Conservation (phyloP, 208 protist genomes). For the Wallacemonas sp. region DNA sequence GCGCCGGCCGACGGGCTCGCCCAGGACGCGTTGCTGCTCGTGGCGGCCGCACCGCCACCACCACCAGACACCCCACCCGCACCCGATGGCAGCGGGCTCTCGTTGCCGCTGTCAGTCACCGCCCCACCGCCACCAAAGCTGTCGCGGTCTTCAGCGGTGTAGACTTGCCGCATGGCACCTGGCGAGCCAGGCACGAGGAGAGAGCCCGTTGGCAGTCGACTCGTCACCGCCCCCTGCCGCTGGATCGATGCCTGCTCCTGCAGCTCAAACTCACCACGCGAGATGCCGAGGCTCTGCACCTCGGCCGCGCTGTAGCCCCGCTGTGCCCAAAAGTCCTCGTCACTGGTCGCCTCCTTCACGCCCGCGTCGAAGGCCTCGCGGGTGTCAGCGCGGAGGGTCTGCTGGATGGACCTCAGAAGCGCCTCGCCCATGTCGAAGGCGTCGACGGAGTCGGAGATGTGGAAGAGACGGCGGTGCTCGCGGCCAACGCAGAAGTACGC, state of each 20-base stretch:
- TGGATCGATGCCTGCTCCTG: conserved; percentile 37
- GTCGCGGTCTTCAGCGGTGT: neutral
- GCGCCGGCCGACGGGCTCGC: neutral
- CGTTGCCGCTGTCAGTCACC: neutral
- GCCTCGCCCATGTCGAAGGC: conserved; percentile 72
- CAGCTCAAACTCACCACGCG: conserved; percentile 46
- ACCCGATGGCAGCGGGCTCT: too few species aligned
- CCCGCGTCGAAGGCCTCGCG: conserved; percentile 13
- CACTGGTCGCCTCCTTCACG: conserved; percentile 26
- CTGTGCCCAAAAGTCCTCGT: conserved; percentile 76
- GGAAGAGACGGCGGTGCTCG: conserved; percentile 57
- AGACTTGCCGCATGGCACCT: neutral
- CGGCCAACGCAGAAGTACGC: conserved; percentile 71
- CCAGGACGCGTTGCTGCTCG: conserved; percentile 1
- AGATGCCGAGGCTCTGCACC: conserved; percentile 34
- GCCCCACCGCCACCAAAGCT: conserved; percentile 6
- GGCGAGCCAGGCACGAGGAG: conserved; percentile 9
- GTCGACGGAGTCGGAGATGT: conserved; percentile 42
- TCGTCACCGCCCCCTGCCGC: neutral
- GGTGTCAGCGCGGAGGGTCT: conserved; percentile 17
- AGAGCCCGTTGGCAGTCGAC: conserved; percentile 7
- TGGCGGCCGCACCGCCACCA: neutral
- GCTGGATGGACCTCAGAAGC: conserved; percentile 40
- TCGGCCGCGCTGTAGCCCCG: conserved; percentile 59
- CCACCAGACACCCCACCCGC: neutral